A percentile compares a stretch with the other conserved stretches of the same genome.
phyloP scores from a whole-genome alignment of 805 yeast species.

The Tetrapisispora pingtungensis region DNA sequence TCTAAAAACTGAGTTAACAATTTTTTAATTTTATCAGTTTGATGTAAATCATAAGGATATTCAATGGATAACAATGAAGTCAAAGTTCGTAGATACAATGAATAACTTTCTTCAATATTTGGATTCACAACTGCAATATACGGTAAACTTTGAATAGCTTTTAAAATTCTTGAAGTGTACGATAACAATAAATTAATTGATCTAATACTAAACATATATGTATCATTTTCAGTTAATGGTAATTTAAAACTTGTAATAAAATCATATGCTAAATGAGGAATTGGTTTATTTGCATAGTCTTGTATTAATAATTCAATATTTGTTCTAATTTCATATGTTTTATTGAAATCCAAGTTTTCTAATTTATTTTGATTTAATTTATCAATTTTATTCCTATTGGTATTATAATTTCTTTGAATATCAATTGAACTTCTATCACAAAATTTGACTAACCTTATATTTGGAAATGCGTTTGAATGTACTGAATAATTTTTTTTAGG shows the following conservation, averaged over 20 bases:
- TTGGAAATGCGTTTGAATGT: too few species aligned
- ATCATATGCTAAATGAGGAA: constrained; percentile 45
- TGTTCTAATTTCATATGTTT: constrained; percentile 48
- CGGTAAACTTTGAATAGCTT: constrained; percentile 64
- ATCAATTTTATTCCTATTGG: not conserved
- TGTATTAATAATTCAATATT: constrained; percentile 50
- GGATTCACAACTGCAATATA: constrained; percentile 83
- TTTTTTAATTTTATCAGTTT: constrained; percentile 43
- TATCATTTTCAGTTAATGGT: constrained; percentile 25
- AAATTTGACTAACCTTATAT: too few species aligned
- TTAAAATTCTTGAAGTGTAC: constrained; percentile 60
- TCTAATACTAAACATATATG: constrained; percentile 37
- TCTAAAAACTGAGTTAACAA: constrained; percentile 53
- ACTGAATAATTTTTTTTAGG: too few species aligned
- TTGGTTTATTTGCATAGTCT: constrained; percentile 41
- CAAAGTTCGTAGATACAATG: constrained; percentile 62
- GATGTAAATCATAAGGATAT: constrained; percentile 39
- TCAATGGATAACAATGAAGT: constrained; percentile 36
- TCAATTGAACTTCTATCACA: too few species aligned
- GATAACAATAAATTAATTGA: constrained; percentile 49
- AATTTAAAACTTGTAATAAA: constrained; percentile 37
- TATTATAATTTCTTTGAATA: too few species aligned
- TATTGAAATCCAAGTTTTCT: constrained; percentile 30
- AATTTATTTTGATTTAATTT: not conserved
- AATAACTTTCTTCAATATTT: constrained; percentile 67